Base-by-base conservation (phyloP, 495 filamentous ascomycete species). In the Chaetomium fimeti region DNA sequence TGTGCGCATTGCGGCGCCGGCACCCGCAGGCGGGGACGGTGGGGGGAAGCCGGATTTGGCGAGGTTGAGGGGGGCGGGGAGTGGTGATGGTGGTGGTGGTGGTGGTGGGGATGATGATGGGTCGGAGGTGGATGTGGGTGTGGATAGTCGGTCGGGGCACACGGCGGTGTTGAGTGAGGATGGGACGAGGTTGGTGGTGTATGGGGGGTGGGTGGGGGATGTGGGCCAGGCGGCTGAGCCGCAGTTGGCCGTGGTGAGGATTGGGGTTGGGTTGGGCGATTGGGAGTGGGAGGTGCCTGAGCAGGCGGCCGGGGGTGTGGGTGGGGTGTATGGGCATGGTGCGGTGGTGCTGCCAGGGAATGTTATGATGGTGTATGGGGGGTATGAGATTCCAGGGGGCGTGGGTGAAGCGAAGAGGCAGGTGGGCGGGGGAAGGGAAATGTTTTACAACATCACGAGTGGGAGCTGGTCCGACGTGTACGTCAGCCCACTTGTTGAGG, bases 171-270 rank as follows among this genome's bases (percentile, higher is more conserved):
- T 96, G 8, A 90, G 86, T 3, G 80, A 85, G 45, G 92, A 96
- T 74, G 91, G 92, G 3, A 85, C 74, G 36, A 84, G 81, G 55
- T 76, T 97, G 13, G 78, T 95, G 52, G 78, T 98, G 5, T 84
- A 91, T 68, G 93, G 93, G 16, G 93, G 93, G 11, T 98, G 93
- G 93, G 90, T 96, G 15, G 93, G 93, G 16, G 87, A 95, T 75
- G 78, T 85, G 0, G 82, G 75, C 22, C 85, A 86, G 36, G 82
- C 92, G 18, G 93, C 93, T 2, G 76, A 85, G 40, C 93, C 93
- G 16, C 91, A 93, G 69, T 78, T 98, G 15, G 90, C 85, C 2
- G 76, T 96, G 22, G 76, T 97, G 20, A 78, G 89, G 38, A 74
- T 97, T 27, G 88, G 89, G 11, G 81, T 83, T 29, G 87, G 84